Conservation (phyloP, 1,139 yeast genomes). For the Protomyces inundatus region DNA sequence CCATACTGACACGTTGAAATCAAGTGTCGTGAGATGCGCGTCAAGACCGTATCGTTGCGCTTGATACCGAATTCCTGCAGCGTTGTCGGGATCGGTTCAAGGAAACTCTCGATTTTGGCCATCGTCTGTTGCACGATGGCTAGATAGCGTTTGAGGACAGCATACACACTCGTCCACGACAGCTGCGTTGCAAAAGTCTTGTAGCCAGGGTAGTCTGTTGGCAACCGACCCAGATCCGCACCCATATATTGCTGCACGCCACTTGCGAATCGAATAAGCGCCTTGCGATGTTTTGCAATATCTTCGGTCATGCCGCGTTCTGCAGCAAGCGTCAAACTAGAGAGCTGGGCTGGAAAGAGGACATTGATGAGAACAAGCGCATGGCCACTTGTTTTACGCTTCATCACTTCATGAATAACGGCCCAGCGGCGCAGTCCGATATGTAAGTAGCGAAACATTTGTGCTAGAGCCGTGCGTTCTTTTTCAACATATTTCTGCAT, state of each 20-base stretch:
- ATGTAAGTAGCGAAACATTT: not conserved
- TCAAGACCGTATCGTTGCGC: slow-evolving; percentile 14
- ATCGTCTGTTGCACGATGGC: not conserved
- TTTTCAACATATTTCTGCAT: not conserved
- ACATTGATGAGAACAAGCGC: not conserved
- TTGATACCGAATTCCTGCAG: slow-evolving; percentile 4
- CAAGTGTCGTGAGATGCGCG: slow-evolving; percentile 8
- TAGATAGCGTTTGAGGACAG: slow-evolving; percentile 9
- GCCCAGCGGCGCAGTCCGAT: slow-evolving; percentile 8
- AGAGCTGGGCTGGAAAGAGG: not conserved
- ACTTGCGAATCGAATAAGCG: not conserved
- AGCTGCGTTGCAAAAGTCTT: not conserved
- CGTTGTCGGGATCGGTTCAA: slow-evolving; percentile 10
- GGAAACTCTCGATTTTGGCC: not conserved
- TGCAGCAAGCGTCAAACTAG: not conserved
- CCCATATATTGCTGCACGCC: not conserved
- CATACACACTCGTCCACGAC: slow-evolving; percentile 1
- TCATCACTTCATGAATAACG: not conserved
- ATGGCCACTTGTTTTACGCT: not conserved
- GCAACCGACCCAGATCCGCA: not conserved
- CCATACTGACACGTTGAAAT: slow-evolving; percentile 2
- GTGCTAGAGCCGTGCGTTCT: not conserved
- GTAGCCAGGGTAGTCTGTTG: not conserved
- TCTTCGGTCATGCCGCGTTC: not conserved
- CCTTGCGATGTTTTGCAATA: not conserved